Conservation (phyloP, 2,329 filamentous ascomycete species). For the Colletotrichum orbiculare region DNA sequence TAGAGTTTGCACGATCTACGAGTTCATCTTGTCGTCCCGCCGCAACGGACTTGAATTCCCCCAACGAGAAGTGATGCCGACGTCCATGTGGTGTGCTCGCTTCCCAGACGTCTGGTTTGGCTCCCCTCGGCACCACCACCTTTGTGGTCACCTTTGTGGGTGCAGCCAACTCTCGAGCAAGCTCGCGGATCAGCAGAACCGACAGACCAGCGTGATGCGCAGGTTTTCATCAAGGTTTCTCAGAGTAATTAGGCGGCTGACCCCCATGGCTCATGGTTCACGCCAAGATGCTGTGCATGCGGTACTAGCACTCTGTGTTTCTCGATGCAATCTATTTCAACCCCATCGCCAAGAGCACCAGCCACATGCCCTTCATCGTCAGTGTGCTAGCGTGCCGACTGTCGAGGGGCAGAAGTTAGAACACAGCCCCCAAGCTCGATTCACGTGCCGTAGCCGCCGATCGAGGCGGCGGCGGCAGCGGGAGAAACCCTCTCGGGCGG, state of each 20-base stretch:
- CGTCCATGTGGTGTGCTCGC: background rate
- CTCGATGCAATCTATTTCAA: conserved; percentile 23
- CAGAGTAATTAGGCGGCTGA: background rate
- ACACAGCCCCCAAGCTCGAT: conserved; percentile 21
- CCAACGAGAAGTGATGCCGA: conserved; percentile 5
- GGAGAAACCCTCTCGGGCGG: conserved; percentile 17
- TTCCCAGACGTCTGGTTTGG: background rate
- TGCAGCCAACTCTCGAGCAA: no score
- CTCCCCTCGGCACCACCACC: background rate
- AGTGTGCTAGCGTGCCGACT: conserved; percentile 8
- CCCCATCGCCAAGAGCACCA: conserved; percentile 20
- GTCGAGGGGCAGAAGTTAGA: no score
- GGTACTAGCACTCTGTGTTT: conserved; percentile 1
- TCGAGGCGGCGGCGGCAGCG: conserved; percentile 10
- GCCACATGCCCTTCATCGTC: conserved; percentile 7
- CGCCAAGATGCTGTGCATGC: background rate
- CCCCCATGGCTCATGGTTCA: background rate
- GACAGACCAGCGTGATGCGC: background rate
- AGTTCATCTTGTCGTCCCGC: conserved; percentile 24
- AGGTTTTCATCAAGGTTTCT: conserved; percentile 4
- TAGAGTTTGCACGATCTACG: conserved; percentile 19
- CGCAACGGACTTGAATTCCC: conserved; percentile 10
- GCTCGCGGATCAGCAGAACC: no score
- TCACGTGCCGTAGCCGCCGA: conserved; percentile 27
- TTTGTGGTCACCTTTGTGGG: no score